Evolutionary conservation across 1,284 basidiomycete genomes (phyloP), one percentile per base, ranked within the genome.

Genomic region (Wolfiporia cocos): DNA sequence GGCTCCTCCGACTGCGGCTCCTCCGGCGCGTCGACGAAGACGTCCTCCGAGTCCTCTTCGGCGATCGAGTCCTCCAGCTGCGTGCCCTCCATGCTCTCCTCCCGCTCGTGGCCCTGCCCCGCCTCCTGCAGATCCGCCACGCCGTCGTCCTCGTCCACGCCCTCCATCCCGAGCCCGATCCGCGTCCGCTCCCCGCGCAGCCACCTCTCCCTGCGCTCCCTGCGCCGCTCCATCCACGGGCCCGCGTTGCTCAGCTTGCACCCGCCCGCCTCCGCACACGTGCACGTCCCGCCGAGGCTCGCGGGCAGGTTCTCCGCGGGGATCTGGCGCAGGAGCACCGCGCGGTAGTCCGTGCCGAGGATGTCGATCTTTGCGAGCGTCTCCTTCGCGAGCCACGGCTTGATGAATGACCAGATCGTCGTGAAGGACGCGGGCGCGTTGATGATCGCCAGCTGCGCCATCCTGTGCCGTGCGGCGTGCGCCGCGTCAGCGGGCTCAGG

Each of bases 401-500:
- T 81, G 26, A 86, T 70, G 42, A 74, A 63, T 36, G 66, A 63
- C 83, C 83, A 86, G 46, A 86, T 85, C 21, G 74, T 69, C 1
- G 83, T 73, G 59, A 86, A 86, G 2, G 78, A 76, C 9, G 73
- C 66, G 1, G 84, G 83, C 0, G 83, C 81, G 49, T 86, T 86
- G 41, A 86, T 65, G 44, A 86, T 74, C 5, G 70, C 71, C 21
- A 86, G 63, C 51, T 80, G 74, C 2, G 82, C 81, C 81, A 86
- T 82, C 3, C 78, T 81, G n/a, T n/a, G n/a, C n/a, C n/a, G n/a
- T n/a, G n/a, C n/a, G n/a, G 43, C 9, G 22, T 17, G 2, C 22
- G 28, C 7, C 28, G 18, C 19, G 12, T n/a, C 15, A 29, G 30
- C n/a, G n/a, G n/a, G n/a, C n/a, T n/a, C n/a, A n/a, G n/a, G n/a